Evolutionary conservation across 768 basidiomycete genomes (phyloP).

Genomic region (Lentinula detonsa): DNA sequence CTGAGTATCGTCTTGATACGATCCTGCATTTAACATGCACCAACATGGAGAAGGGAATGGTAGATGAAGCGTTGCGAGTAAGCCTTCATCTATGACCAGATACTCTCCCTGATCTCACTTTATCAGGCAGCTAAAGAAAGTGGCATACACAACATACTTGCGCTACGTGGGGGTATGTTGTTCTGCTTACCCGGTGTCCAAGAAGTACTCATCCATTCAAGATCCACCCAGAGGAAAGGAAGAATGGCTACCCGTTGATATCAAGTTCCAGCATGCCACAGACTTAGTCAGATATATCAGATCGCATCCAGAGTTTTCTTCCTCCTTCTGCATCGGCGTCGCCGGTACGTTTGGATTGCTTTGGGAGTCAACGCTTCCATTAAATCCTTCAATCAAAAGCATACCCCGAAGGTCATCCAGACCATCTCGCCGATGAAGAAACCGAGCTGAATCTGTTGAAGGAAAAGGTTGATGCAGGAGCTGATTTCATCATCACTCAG

Average conservation of each 20-base stretch:
- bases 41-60: constrained; percentile 86
- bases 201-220: constrained; percentile 20
- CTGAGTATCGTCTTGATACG: constrained; percentile 73
- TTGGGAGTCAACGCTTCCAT: not conserved
- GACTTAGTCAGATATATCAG: constrained; percentile 94
- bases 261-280: constrained; percentile 74
- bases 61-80: constrained; percentile 83
- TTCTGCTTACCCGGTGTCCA: not conserved
- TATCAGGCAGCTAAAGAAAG: constrained; percentile 67
- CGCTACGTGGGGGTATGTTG: constrained; percentile 78
- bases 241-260: constrained; percentile 84
- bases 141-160: constrained; percentile 86
- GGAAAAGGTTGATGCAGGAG: constrained; percentile 88
- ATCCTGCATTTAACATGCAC: constrained; percentile 96
- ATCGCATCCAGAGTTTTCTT: constrained; percentile 65
- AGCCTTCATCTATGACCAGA: constrained; percentile 14
- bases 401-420: constrained; percentile 88
- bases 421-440: constrained; percentile 51
- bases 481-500: constrained; percentile 94
- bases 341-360: constrained; percentile 50
- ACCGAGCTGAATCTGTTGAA: constrained; percentile 66
- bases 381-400: constrained; percentile 34
- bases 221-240: constrained; percentile 94
- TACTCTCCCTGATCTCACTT: constrained; percentile 6
- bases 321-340: constrained; percentile 91